Conservation (phyloP, 805 yeast species). For the Wickerhamomyces canadensis region DNA sequence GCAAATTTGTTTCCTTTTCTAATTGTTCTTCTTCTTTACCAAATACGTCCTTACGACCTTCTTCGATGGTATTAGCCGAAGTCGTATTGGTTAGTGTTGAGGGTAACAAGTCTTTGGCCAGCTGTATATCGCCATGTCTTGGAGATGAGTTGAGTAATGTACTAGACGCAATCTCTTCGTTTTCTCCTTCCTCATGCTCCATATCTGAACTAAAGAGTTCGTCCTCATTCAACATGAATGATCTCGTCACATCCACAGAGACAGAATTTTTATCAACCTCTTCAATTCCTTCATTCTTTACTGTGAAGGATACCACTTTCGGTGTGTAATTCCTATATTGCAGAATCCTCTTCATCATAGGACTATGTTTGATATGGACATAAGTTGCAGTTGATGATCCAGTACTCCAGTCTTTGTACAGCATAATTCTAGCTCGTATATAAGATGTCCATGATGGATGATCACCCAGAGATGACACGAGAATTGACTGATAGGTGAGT, state of each 20-base stretch:
- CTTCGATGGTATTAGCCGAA: not conserved
- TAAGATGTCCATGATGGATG: constrained; percentile 15
- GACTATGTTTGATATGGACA: constrained; percentile 16
- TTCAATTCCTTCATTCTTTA: constrained; percentile 4
- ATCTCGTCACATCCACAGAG: constrained; percentile 1
- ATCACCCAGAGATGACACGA: constrained; percentile 18
- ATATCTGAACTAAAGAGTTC: constrained; percentile 10
- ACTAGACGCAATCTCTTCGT: constrained; percentile 2
- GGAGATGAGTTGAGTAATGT: constrained; percentile 10
- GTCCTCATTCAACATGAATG: constrained; percentile 12
- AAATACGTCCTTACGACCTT: not conserved
- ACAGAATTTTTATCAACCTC: constrained; percentile 2
- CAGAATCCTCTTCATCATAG: constrained; percentile 9
- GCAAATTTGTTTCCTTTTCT: too few relatives aligned
- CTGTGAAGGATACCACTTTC: constrained; percentile 9
- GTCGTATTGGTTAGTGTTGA: constrained; percentile 5
- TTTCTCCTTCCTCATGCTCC: constrained; percentile 5
- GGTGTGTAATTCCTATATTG: constrained; percentile 4
- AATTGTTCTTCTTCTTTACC: not conserved
- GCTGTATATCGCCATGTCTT: constrained; percentile 8
- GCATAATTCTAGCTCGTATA: constrained; percentile 16
- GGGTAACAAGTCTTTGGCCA: constrained; percentile 13
- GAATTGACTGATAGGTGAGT: constrained; percentile 15
- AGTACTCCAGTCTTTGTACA: constrained; percentile 20
- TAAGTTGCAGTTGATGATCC: constrained; percentile 9